Conservation (phyloP, 306 rosid genomes). For the Inga oerstediana region DNA sequence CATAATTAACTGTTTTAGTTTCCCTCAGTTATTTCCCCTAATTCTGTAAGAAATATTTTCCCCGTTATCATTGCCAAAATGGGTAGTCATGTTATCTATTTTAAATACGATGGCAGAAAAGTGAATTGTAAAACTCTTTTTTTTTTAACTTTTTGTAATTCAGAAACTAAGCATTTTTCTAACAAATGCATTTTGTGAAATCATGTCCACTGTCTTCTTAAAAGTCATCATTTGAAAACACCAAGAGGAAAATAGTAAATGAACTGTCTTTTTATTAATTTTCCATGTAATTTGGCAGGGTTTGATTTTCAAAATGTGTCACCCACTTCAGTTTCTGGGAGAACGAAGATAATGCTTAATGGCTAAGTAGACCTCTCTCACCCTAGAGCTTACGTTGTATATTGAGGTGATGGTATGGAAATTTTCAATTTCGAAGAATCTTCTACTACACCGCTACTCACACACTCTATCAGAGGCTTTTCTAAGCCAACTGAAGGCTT, state of each 20-base stretch:
- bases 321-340: neutral
- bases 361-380: neutral
- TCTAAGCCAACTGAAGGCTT: slow-evolving; percentile 45
- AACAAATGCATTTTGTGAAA: neutral
- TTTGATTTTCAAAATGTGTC: neutral
- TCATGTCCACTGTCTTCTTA: neutral
- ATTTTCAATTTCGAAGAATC: neutral
- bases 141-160: neutral
- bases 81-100: neutral
- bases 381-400: neutral
- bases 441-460: slow-evolving; percentile 9
- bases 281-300: slow-evolving; percentile 5
- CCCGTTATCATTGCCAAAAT: neutral
- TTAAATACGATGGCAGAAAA: neutral
- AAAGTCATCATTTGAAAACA: neutral
- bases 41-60: neutral
- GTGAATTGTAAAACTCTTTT: neutral
- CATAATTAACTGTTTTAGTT: neutral
- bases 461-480: slow-evolving; percentile 38
- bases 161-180: neutral
- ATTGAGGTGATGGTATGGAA: slow-evolving; percentile 16
- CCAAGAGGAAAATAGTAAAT: neutral
- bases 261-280: neutral
- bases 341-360: neutral
- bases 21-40: neutral